Evolutionary conservation across 495 filamentous ascomycete genomes (phyloP).

Genomic region (Penicillium nucicola): DNA sequence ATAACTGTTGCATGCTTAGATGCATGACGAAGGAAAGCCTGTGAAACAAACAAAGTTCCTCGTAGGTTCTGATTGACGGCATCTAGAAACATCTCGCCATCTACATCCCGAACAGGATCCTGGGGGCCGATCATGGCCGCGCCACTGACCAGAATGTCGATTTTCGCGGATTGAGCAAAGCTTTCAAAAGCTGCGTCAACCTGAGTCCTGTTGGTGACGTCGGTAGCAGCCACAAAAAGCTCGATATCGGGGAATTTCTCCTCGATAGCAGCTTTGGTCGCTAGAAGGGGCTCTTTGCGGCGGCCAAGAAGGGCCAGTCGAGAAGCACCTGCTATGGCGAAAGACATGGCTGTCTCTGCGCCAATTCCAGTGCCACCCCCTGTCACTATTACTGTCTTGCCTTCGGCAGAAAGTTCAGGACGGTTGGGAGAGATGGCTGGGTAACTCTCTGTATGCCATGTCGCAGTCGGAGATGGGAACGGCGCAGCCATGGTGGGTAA

Average conservation of each 20-base stretch:
- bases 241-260: constrained; percentile 15
- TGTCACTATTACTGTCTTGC: constrained; percentile 47
- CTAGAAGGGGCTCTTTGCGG: constrained; percentile 27
- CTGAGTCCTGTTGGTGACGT: constrained; percentile 38
- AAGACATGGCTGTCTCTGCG: constrained; percentile 34
- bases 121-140: constrained; percentile 28
- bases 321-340: constrained; percentile 42
- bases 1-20: constrained; percentile 34
- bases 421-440: constrained; percentile 35
- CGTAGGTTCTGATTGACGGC: constrained; percentile 33
- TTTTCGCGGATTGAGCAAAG: constrained; percentile 24
- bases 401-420: constrained; percentile 38
- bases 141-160: constrained; percentile 23
- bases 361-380: constrained; percentile 47
- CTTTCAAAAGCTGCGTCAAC: constrained; percentile 33
- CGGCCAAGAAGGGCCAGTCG: constrained; percentile 36
- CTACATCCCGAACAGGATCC: constrained; percentile 24
- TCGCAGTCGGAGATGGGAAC: constrained; percentile 24
- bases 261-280: constrained; percentile 27
- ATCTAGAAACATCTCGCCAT: constrained; percentile 29
- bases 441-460: constrained; percentile 39
- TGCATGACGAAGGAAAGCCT: constrained; percentile 39
- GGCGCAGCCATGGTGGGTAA: constrained; percentile 16
- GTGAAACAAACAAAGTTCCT: constrained; percentile 34
- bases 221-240: constrained; percentile 28